Conservation (phyloP, 2,329 filamentous ascomycete species). For the Cladophialophora bantiana region DNA sequence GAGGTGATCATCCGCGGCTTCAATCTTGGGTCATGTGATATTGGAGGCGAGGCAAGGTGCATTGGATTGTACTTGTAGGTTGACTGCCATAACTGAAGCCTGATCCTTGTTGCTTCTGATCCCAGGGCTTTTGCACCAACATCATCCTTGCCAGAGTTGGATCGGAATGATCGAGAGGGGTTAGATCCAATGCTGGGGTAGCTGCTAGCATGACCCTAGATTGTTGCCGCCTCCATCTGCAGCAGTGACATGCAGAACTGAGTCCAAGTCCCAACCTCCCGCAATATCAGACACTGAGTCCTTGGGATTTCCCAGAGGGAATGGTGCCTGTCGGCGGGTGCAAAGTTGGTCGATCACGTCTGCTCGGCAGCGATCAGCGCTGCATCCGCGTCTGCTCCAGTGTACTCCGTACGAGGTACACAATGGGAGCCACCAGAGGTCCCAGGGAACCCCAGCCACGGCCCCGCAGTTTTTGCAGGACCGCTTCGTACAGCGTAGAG, state of each 20-base stretch:
- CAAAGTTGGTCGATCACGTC: neutral
- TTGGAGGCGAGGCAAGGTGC: neutral
- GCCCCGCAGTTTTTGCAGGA: conserved; percentile 1
- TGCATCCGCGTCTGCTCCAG: neutral
- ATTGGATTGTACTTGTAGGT: neutral
- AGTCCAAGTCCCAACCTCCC: neutral
- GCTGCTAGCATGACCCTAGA: neutral
- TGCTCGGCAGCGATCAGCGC: neutral
- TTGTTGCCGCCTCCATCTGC: neutral
- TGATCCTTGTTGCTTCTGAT: neutral
- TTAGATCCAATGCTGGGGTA: conserved; percentile 1
- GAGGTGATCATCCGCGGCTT: neutral
- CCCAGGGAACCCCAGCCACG: neutral
- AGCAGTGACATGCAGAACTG: conserved; percentile 1
- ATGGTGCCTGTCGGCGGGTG: neutral
- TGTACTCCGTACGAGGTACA: neutral
- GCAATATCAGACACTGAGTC: neutral
- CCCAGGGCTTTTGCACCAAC: neutral
- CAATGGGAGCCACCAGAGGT: neutral
- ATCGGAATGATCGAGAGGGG: conserved; percentile 7
- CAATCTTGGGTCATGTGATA: conserved; percentile 1
- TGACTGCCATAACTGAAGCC: neutral
- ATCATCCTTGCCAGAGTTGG: conserved; percentile 1
- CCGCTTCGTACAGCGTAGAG: neutral
- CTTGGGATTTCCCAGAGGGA: neutral